Conservation (phyloP, 306 rosid species). For the Prunus mongolica region DNA sequence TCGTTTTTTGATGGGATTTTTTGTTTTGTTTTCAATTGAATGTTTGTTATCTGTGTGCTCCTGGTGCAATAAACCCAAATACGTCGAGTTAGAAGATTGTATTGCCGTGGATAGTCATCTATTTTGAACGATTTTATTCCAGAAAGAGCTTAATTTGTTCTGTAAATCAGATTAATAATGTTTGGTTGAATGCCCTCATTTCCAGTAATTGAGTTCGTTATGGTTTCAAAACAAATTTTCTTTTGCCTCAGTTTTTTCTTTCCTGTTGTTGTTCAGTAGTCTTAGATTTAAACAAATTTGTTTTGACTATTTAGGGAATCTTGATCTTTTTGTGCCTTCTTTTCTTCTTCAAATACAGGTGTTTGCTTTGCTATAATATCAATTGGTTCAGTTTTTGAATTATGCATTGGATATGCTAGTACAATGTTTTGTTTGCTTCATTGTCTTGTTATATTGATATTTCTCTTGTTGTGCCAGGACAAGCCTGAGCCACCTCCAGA, state of each 20-base stretch:
- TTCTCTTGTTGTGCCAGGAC: constrained; percentile 43
- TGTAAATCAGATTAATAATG: no score
- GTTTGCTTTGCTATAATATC: background rate
- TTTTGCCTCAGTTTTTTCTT: background rate
- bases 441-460: background rate
- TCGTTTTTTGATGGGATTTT: background rate
- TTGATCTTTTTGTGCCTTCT: background rate
- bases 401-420: background rate
- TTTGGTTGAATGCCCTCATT: background rate
- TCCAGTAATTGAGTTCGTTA: background rate
- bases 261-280: background rate
- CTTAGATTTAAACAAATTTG: background rate
- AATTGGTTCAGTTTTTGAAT: background rate
- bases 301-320: background rate
- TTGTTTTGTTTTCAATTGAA: background rate
- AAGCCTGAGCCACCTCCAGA: constrained; percentile 74
- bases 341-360: background rate
- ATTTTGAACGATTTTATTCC: background rate
- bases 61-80: background rate
- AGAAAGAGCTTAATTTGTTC: background rate
- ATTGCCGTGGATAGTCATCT: background rate
- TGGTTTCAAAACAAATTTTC: background rate
- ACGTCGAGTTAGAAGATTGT: background rate
- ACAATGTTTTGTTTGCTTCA: background rate
- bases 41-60: background rate